Base-by-base conservation (phyloP, 257 asterid species). In the Plantago ovata region DNA sequence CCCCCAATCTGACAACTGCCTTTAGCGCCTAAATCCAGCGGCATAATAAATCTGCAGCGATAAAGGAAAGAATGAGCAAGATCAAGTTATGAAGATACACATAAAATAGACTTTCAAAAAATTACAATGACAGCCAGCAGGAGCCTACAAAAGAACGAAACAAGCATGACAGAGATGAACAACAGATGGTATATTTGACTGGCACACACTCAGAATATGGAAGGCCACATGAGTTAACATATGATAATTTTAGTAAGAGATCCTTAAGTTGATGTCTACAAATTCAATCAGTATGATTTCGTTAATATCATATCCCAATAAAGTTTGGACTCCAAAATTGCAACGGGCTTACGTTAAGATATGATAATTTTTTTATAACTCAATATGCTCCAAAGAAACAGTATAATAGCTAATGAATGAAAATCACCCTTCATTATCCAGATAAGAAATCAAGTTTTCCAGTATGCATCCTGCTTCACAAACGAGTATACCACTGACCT, bases 1-100 rank as follows among this genome's bases (percentile, higher is more conserved):
- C 98, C 98, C 53, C 98, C 98, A 67, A 92, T 92, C 76, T 92
- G 98, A 78, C 98, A 92, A 94, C 98, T 92, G 67, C 98, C 98
- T 79, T 92, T 92, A 72, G 98, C 98, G 66, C 98, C 98, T 80
- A 92, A 82, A 75, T 92, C 98, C 78, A 92, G 89, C 61, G 98
- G 98, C 96, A 92, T 82, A 58, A 84, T 73, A 74, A 72, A 84
- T 72, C 98, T 92, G 81, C 62, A 64, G 65, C 65, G 42, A 62
- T 51, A 59, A 67, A 65, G n/a, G n/a, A n/a, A n/a, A n/a, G n/a
- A 36, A 74, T 24, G 38, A 36, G 38, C 14, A 18, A 56, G 55
- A 60, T 57, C 56, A 23, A 51, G 45, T 56, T 58, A 60, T n/a
- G 12, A 46, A 50, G 15, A 51, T 49, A 58, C 54, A 38, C 22